These are phyloP conservation scores for California macrophylla DNA, from an alignment of 441 rosid species.

Conservation along the genomic window DNA sequence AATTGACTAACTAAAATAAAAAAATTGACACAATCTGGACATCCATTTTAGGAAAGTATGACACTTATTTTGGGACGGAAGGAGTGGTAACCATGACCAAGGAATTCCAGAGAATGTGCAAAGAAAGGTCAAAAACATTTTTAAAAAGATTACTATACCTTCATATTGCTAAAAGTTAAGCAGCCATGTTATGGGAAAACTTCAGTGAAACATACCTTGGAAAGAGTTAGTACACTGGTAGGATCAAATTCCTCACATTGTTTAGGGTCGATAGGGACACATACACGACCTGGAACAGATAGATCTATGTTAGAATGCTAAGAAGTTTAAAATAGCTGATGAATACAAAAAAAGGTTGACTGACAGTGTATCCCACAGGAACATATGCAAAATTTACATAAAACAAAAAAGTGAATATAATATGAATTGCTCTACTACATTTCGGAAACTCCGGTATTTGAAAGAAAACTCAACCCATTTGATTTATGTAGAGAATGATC, in stretches of 20 bases:
- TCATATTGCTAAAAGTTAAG: not conserved
- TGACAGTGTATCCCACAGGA: not conserved
- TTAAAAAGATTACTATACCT: not conserved
- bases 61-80: no score
- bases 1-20: no score
- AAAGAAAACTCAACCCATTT: constrained; percentile 4
- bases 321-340: not conserved
- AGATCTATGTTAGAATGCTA: not conserved
- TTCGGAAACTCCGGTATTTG: not conserved
- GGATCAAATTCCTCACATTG: constrained; percentile 82
- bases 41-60: no score
- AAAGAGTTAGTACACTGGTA: constrained; percentile 65
- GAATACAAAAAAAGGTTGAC: not conserved
- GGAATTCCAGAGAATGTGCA: not conserved
- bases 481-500: not conserved
- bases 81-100: no score
- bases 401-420: no score
- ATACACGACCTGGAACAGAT: constrained; percentile 60
- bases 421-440: not conserved
- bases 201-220: constrained; percentile 34
- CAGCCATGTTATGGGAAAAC: not conserved
- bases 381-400: not conserved
- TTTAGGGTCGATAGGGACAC: constrained; percentile 80
- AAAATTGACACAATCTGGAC: no score
- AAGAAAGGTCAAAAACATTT: no score